phyloP scores from a whole-genome alignment of 2,329 filamentous ascomycete species.

The Corniculantispora saksenae region DNA sequence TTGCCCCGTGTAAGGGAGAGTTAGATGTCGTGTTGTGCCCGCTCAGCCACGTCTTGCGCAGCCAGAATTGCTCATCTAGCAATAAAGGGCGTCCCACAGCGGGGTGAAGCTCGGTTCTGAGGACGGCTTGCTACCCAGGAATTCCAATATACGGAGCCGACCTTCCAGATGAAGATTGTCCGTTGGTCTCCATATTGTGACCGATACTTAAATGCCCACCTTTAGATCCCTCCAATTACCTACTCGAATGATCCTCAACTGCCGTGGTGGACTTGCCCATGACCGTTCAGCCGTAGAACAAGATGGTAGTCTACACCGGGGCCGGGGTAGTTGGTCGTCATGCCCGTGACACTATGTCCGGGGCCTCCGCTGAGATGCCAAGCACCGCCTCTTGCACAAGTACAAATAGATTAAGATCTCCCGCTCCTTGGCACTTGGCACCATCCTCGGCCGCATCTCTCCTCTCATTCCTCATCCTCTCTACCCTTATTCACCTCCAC shows the following conservation, averaged over 20 bases:
- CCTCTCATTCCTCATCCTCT: not conserved
- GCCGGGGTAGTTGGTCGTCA: not conserved
- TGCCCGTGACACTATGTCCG: not conserved
- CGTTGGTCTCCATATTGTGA: not conserved
- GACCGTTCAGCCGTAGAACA: not conserved
- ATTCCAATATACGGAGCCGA: not conserved
- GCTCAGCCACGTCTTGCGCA: not conserved
- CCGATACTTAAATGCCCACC: not conserved
- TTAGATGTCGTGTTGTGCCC: not conserved
- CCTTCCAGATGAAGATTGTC: not conserved
- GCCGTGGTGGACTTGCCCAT: not conserved
- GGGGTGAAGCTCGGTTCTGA: not conserved
- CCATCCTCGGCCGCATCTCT: not conserved
- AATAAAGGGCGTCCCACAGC: not conserved
- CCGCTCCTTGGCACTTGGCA: constrained; percentile 12
- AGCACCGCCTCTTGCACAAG: not conserved
- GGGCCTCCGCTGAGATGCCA: not conserved
- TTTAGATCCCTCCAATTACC: not conserved
- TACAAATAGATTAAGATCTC: constrained; percentile 9
- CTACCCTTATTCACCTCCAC: not conserved
- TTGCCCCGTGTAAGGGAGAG: not conserved
- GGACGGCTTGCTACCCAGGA: not conserved
- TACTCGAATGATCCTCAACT: constrained; percentile 10
- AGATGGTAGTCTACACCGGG: not conserved
- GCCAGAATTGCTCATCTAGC: not conserved